Evolutionary conservation across 1,284 basidiomycete species (phyloP).

Genomic region (Lentinula novae-zelandiae): DNA sequence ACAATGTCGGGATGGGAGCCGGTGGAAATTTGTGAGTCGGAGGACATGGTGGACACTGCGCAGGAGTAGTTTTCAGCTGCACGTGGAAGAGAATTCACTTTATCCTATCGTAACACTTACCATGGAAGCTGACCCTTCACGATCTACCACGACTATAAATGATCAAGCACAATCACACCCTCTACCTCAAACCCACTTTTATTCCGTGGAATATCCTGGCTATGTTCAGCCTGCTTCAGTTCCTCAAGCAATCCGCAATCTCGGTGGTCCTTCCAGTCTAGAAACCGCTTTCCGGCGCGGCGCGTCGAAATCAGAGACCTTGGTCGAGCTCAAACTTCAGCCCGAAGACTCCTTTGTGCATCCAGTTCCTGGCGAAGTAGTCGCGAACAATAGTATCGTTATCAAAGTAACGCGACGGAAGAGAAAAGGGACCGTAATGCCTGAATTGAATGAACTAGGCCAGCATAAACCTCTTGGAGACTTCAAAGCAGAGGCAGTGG

Average conservation of each 20-base stretch:
- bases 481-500: constrained; percentile 77
- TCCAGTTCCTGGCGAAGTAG: constrained; percentile 77
- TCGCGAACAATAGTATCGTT: constrained; percentile 74
- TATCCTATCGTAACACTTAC: neutral
- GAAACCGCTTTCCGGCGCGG: constrained; percentile 70
- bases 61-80: neutral
- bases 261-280: constrained; percentile 70
- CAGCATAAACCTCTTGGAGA: constrained; percentile 52
- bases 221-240: constrained; percentile 69
- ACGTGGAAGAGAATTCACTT: neutral
- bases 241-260: constrained; percentile 54
- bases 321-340: constrained; percentile 74
- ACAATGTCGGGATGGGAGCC: neutral
- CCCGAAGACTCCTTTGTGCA: constrained; percentile 75
- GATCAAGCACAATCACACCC: constrained; percentile 24
- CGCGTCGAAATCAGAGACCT: constrained; percentile 51
- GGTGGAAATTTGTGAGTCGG: neutral
- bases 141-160: neutral
- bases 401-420: constrained; percentile 76
- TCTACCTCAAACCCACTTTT: constrained; percentile 63
- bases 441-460: neutral
- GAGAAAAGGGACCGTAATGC: constrained; percentile 34
- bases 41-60: neutral
- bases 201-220: constrained; percentile 88
- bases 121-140: constrained; percentile 6